These are phyloP conservation scores for Trichoderma citrinoviride DNA, from an alignment of 2,329 filamentous ascomycete genomes.

Conservation along the genomic window DNA sequence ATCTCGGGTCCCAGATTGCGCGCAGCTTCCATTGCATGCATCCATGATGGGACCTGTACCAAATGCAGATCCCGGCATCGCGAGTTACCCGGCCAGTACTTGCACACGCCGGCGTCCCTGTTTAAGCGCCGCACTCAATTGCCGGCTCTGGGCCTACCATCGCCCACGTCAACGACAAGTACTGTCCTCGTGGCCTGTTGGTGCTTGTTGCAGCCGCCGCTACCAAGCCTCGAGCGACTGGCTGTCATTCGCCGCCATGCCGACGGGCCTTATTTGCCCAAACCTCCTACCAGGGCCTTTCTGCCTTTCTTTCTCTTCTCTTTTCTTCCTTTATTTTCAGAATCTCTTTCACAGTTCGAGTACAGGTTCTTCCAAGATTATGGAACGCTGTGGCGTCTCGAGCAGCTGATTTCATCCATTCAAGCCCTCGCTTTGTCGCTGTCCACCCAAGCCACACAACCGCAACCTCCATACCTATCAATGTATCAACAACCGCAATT, in stretches of 20 bases:
- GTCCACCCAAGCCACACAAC: background rate
- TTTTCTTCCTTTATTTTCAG: background rate
- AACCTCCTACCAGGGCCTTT: background rate
- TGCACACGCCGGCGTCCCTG: background rate
- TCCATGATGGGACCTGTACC: too few relatives aligned
- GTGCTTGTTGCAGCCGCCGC: slow-evolving; percentile 13
- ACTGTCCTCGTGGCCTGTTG: background rate
- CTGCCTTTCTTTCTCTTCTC: background rate
- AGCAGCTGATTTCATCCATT: background rate
- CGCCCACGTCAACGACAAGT: background rate
- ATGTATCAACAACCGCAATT: background rate
- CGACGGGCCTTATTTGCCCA: background rate
- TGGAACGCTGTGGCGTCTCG: too few relatives aligned
- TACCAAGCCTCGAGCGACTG: slow-evolving; percentile 15
- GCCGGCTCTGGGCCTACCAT: background rate
- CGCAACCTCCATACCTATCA: background rate
- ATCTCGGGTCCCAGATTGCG: background rate
- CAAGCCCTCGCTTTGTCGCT: background rate
- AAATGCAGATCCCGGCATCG: background rate
- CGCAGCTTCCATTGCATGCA: background rate
- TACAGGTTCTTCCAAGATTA: too few relatives aligned
- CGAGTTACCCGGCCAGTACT: background rate
- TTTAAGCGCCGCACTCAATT: slow-evolving; percentile 17
- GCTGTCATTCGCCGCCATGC: slow-evolving; percentile 13
- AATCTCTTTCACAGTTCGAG: too few relatives aligned